Evolutionary conservation across 2,329 filamentous ascomycete species (phyloP).

Genomic region (Fusarium fujikuroi): DNA sequence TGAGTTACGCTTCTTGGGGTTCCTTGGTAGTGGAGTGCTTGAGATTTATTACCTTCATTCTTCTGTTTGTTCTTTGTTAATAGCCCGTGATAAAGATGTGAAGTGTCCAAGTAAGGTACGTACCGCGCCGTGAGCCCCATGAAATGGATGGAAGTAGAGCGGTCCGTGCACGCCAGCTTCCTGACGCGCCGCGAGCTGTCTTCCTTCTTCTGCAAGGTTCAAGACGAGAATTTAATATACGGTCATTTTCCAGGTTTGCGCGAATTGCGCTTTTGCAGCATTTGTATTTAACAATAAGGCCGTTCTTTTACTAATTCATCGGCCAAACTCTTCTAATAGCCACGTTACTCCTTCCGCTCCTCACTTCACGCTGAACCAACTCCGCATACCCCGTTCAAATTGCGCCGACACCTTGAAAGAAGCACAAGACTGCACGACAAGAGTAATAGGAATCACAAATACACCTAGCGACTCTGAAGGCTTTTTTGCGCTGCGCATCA

Average conservation of each 20-base stretch:
- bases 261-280: slow-evolving; percentile 22
- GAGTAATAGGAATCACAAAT: slow-evolving; percentile 9
- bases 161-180: slow-evolving; percentile 36
- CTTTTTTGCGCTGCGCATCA: background rate
- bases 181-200: slow-evolving; percentile 40
- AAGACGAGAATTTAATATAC: slow-evolving; percentile 26
- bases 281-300: slow-evolving; percentile 4
- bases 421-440: slow-evolving; percentile 22
- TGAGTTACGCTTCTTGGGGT: background rate
- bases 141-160: background rate
- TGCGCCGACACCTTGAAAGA: slow-evolving; percentile 26
- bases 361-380: slow-evolving; percentile 1
- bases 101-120: background rate
- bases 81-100: background rate
- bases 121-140: slow-evolving; percentile 15
- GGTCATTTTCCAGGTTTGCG: slow-evolving; percentile 22
- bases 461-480: background rate
- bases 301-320: background rate
- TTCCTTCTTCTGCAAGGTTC: slow-evolving; percentile 24
- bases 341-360: background rate
- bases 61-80: background rate
- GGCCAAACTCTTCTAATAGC: background rate
- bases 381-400: slow-evolving; percentile 26
- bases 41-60: background rate
- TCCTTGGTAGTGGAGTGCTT: background rate